Conservation (phyloP, 2,329 filamentous ascomycete species). For the Parasarocladium wereldwijsianum region DNA sequence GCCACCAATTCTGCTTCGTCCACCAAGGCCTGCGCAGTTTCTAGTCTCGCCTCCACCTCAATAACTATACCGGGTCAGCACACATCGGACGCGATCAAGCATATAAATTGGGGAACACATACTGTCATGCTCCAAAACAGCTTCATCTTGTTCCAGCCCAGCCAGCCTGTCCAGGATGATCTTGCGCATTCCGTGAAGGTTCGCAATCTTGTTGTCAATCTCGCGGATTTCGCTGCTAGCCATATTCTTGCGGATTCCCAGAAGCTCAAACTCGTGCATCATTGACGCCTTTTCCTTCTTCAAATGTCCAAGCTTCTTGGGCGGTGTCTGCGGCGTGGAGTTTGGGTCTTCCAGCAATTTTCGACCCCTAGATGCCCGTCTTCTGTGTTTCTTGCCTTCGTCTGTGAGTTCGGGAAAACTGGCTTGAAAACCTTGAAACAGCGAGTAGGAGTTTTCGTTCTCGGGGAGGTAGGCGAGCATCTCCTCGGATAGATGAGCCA, state of each 20-base stretch:
- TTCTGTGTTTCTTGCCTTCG: slow-evolving; percentile 54
- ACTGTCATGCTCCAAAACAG: slow-evolving; percentile 79
- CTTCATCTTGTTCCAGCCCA: slow-evolving; percentile 78
- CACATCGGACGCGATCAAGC: not conserved
- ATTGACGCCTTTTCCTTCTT: slow-evolving; percentile 68
- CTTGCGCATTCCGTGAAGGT: slow-evolving; percentile 81
- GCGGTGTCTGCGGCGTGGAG: slow-evolving; percentile 32
- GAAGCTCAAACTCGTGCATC: slow-evolving; percentile 78
- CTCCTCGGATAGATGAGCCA: slow-evolving; percentile 81
- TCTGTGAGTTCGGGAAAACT: slow-evolving; percentile 61
- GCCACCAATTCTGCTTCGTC: slow-evolving; percentile 45
- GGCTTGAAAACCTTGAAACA: slow-evolving; percentile 94
- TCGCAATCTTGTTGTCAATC: slow-evolving; percentile 92
- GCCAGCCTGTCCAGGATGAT: slow-evolving; percentile 83
- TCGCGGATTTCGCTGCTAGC: slow-evolving; percentile 90
- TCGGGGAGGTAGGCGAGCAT: slow-evolving; percentile 82
- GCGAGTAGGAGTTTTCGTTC: slow-evolving; percentile 69
- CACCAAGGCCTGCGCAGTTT: slow-evolving; percentile 43
- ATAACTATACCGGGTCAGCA: slow-evolving; percentile 34
- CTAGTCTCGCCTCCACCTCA: slow-evolving; percentile 46
- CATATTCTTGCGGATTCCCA: slow-evolving; percentile 92
- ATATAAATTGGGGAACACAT: slow-evolving; percentile 18
- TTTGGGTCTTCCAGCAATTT: slow-evolving; percentile 58
- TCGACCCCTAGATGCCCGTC: slow-evolving; percentile 58
- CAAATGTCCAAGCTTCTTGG: slow-evolving; percentile 56